phyloP scores from a whole-genome alignment of 148 eudicot genomes.

The Rhododendron henanense region DNA sequence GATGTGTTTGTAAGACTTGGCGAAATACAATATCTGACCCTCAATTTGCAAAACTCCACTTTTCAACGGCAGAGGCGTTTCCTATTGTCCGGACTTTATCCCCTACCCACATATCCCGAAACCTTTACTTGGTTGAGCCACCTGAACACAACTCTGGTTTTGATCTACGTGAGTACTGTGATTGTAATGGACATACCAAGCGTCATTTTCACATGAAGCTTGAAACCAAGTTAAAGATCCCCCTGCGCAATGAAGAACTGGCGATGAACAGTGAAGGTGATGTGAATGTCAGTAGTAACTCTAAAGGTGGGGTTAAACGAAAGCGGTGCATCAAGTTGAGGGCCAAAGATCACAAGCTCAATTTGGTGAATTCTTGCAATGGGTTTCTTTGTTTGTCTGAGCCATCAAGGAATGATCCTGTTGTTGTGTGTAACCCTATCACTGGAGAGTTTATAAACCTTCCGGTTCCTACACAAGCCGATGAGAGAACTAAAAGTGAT shows the following conservation, averaged over 20 bases:
- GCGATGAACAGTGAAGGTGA: not conserved
- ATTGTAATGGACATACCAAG: not conserved
- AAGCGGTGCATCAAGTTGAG: conserved; percentile 8
- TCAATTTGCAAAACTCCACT: conserved; percentile 14
- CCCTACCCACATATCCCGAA: conserved; percentile 6
- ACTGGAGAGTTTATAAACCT: conserved; percentile 18
- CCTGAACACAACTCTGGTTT: not conserved
- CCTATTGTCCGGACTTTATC: not conserved
- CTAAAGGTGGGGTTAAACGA: not conserved
- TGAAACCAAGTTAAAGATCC: conserved; percentile 14
- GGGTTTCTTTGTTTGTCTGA: conserved; percentile 15
- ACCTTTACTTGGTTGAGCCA: conserved; percentile 12
- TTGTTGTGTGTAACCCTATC: conserved; percentile 26
- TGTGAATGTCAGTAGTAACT: not conserved
- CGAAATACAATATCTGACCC: not conserved
- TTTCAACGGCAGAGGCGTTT: not conserved
- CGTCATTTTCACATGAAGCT: conserved; percentile 6
- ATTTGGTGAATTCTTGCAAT: conserved; percentile 15
- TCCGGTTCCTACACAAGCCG: not conserved
- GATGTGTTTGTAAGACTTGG: conserved; percentile 11
- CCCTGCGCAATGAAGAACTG: conserved; percentile 1
- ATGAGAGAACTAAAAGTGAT: no score
- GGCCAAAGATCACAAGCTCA: not conserved
- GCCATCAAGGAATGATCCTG: not conserved
- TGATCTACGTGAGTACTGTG: not conserved